Evolutionary conservation across 495 filamentous ascomycete genomes (phyloP).

Genomic region (Corynascus novoguineensis): DNA sequence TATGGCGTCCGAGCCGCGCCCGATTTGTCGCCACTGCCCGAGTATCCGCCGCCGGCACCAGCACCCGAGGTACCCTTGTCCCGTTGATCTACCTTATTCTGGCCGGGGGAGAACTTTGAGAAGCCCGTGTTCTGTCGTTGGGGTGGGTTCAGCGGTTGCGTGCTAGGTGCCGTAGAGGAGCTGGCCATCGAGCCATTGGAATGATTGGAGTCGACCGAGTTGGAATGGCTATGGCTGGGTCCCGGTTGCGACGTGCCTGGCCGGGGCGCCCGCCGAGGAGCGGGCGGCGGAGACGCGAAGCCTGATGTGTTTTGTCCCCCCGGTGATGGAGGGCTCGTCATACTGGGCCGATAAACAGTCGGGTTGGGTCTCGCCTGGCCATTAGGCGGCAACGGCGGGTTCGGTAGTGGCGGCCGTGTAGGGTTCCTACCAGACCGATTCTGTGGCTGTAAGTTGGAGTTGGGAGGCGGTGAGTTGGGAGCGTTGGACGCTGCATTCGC

Average conservation of each 20-base stretch:
- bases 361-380: background rate
- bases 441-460: background rate
- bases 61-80: background rate
- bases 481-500: background rate
- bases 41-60: background rate
- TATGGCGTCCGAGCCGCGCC: slow-evolving; percentile 29
- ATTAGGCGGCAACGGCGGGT: background rate
- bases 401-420: slow-evolving; percentile 3
- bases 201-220: slow-evolving; percentile 5
- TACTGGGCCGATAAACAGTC: slow-evolving; percentile 5
- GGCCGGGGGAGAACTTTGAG: background rate
- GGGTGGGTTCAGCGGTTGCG: background rate
- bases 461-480: background rate
- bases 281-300: background rate
- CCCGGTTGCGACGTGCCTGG: background rate
- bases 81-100: background rate
- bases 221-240: slow-evolving; percentile 8
- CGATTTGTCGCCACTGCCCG: background rate
- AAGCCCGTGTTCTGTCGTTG: slow-evolving; percentile 4
- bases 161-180: slow-evolving; percentile 7
- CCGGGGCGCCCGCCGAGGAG: background rate
- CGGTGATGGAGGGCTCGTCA: background rate
- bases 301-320: background rate
- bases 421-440: background rate
- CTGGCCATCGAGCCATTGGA: slow-evolving; percentile 7